Percentiles rank a stretch among this genome's conserved stretches.
phyloP scores from a whole-genome alignment of 2,329 filamentous ascomycete species.

The Xylariaceae sp. region DNA sequence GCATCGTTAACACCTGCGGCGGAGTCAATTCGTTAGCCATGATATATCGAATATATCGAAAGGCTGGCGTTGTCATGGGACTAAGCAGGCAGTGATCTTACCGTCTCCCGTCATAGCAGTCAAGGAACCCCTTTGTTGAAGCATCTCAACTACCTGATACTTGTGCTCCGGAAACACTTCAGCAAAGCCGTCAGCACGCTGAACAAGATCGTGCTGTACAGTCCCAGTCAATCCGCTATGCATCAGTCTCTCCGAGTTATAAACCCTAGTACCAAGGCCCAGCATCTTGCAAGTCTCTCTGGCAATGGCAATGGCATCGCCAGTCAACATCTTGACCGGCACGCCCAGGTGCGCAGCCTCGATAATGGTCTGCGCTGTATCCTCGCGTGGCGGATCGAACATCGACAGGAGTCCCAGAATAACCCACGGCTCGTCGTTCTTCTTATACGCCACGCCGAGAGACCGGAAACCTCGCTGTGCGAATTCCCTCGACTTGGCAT shows the following conservation, averaged over 20 bases:
- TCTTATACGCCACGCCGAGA: conserved; percentile 72
- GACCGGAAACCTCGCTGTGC: conserved; percentile 75
- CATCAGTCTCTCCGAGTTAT: conserved; percentile 73
- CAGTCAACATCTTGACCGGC: conserved; percentile 75
- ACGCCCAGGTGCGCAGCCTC: conserved; percentile 72
- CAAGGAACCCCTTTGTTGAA: conserved; percentile 66
- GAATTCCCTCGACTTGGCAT: conserved; percentile 68
- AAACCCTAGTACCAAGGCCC: conserved; percentile 72
- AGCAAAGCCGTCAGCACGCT: conserved; percentile 67
- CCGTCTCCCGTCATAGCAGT: conserved; percentile 71
- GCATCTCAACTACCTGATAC: conserved; percentile 70
- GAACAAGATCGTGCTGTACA: conserved; percentile 69
- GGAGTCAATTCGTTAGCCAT: conserved; percentile 5
- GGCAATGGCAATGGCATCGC: conserved; percentile 72
- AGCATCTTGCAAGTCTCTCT: conserved; percentile 82
- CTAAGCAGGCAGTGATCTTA: conserved; percentile 12
- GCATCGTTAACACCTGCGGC: conserved; percentile 61
- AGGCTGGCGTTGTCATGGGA: background rate
- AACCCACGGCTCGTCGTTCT: conserved; percentile 68
- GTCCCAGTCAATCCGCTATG: conserved; percentile 68
- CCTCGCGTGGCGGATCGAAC: conserved; percentile 74
- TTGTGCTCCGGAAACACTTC: conserved; percentile 73
- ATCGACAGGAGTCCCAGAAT: conserved; percentile 72
- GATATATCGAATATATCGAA: background rate
- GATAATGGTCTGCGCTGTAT: conserved; percentile 71